Conservation (phyloP, 192 early-diverging fungal genomes). For the Gigaspora rosea region DNA sequence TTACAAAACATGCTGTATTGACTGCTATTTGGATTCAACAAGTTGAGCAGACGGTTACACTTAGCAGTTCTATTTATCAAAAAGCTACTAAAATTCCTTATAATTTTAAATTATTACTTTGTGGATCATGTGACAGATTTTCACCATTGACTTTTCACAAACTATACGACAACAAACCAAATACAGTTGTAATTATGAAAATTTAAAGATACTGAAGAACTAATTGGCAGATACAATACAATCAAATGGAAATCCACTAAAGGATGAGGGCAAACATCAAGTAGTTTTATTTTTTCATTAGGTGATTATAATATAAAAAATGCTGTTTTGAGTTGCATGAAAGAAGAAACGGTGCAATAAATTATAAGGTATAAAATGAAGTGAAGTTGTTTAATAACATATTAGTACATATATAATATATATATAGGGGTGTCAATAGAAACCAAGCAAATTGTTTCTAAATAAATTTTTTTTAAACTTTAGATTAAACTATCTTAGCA, state of each 20-base stretch:
- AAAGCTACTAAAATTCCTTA: neutral
- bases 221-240: slow-evolving; percentile 7
- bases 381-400: too few species aligned
- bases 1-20: neutral
- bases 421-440: too few species aligned
- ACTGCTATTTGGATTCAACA: neutral
- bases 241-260: neutral
- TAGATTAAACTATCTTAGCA: too few species aligned
- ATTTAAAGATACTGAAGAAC: neutral
- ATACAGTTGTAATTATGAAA: slow-evolving; percentile 8
- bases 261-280: neutral
- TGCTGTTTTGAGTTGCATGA: neutral
- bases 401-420: too few species aligned
- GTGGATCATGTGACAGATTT: slow-evolving; percentile 10
- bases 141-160: neutral
- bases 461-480: too few species aligned
- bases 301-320: neutral
- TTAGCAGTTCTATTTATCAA: neutral
- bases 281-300: slow-evolving; percentile 17
- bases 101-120: neutral
- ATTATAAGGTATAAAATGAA: neutral
- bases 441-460: too few species aligned
- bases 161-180: slow-evolving; percentile 4
- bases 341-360: neutral
- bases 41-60: neutral